A percentile compares a stretch with the other conserved stretches of the same genome.
Conservation (phyloP, 1,284 basidiomycete genomes). For the Naganishia albida region DNA sequence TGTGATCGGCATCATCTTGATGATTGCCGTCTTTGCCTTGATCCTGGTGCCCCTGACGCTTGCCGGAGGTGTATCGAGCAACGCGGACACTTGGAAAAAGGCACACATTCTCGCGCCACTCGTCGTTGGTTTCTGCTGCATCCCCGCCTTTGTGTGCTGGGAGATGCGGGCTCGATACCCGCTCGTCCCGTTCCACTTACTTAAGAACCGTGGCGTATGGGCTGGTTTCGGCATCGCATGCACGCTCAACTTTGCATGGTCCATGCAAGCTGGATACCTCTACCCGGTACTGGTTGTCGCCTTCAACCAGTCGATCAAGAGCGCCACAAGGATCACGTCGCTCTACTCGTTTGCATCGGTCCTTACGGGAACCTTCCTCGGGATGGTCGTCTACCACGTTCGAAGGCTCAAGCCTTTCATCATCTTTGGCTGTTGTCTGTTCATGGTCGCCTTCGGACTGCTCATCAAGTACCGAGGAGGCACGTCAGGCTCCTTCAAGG, state of each 20-base stretch:
- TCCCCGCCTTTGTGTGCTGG: slow-evolving; percentile 53
- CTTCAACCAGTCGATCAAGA: slow-evolving; percentile 47
- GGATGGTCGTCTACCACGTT: slow-evolving; percentile 49
- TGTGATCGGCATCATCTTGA: slow-evolving; percentile 48
- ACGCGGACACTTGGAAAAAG: slow-evolving; percentile 41
- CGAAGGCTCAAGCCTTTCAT: slow-evolving; percentile 53
- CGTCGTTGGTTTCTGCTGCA: slow-evolving; percentile 50
- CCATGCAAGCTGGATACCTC: slow-evolving; percentile 51
- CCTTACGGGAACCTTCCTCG: slow-evolving; percentile 48
- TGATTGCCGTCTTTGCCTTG: slow-evolving; percentile 48
- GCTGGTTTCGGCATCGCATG: slow-evolving; percentile 51
- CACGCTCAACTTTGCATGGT: slow-evolving; percentile 53
- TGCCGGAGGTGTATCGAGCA: slow-evolving; percentile 43
- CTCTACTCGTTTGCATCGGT: slow-evolving; percentile 54
- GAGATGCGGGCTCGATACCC: slow-evolving; percentile 52
- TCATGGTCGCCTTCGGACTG: slow-evolving; percentile 51
- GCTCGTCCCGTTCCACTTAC: slow-evolving; percentile 49
- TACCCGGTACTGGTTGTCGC: slow-evolving; percentile 53
- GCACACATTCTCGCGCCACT: slow-evolving; percentile 52
- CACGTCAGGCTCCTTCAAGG: slow-evolving; percentile 37
- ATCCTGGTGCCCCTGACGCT: slow-evolving; percentile 55
- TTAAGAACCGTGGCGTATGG: slow-evolving; percentile 51
- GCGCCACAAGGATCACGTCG: slow-evolving; percentile 51
- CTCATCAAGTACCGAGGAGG: slow-evolving; percentile 54
- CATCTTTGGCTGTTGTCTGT: slow-evolving; percentile 43